phyloP scores from a whole-genome alignment of 768 basidiomycete genomes.

The Exidia glandulosa region DNA sequence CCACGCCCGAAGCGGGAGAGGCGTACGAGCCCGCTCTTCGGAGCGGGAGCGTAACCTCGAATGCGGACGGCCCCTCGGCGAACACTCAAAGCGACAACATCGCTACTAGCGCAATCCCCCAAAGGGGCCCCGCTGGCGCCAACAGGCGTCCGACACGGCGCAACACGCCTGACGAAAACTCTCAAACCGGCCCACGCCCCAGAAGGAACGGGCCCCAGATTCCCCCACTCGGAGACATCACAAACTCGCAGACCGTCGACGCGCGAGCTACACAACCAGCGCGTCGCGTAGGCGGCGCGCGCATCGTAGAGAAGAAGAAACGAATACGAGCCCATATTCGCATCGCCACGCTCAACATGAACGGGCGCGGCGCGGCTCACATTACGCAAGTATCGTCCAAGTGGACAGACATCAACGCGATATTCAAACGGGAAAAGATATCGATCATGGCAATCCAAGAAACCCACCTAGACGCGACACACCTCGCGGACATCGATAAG shows the following conservation, averaged over 20 bases:
- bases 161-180: too few relatives aligned
- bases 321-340: neutral
- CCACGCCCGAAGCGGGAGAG: neutral
- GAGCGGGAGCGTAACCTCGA: neutral
- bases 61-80: neutral
- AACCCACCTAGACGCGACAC: neutral
- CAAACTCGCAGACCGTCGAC: neutral
- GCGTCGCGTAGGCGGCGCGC: neutral
- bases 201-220: too few relatives aligned
- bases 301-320: neutral
- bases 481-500: neutral
- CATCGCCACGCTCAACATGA: neutral
- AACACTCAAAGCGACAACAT: too few relatives aligned
- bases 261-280: neutral
- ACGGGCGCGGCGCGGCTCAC: neutral
- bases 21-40: neutral
- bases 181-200: too few relatives aligned
- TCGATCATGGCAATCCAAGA: neutral
- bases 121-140: too few relatives aligned
- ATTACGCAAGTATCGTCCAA: neutral
- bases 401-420: neutral
- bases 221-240: too few relatives aligned
- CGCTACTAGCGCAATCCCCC: too few relatives aligned
- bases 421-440: neutral
- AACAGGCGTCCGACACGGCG: too few relatives aligned